These are phyloP conservation scores for Melampsora occidentalis DNA, from an alignment of 1,284 basidiomycete genomes.

Conservation along the genomic window DNA sequence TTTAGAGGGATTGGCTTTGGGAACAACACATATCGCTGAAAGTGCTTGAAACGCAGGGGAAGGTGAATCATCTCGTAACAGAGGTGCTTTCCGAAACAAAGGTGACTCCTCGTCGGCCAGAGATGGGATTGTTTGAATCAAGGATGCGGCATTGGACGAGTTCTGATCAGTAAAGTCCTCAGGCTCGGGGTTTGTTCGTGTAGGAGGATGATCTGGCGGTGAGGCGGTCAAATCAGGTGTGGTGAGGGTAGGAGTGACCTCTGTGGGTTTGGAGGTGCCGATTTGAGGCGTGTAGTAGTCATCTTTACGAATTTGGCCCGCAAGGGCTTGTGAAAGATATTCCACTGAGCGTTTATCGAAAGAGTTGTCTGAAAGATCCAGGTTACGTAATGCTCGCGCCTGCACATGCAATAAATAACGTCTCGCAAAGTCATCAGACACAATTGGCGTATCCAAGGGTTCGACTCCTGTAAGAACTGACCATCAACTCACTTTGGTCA, in stretches of 20 bases:
- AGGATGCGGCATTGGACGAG: background rate
- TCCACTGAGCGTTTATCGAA: slow-evolving; percentile 82
- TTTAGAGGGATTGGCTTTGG: slow-evolving; percentile 22
- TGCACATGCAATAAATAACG: slow-evolving; percentile 50
- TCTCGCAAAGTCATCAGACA: slow-evolving; percentile 6
- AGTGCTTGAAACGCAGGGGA: slow-evolving; percentile 30
- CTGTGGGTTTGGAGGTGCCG: background rate
- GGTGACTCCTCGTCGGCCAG: slow-evolving; percentile 1
- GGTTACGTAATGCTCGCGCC: slow-evolving; percentile 72
- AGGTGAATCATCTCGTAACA: slow-evolving; percentile 33
- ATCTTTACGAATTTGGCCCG: slow-evolving; percentile 45
- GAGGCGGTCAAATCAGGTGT: background rate
- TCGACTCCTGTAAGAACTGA: background rate
- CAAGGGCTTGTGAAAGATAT: slow-evolving; percentile 67
- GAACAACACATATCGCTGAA: slow-evolving; percentile 19
- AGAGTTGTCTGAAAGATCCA: slow-evolving; percentile 83
- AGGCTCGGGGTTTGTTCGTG: background rate
- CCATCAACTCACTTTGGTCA: slow-evolving; percentile 62
- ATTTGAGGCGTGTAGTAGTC: background rate
- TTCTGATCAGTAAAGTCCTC: background rate
- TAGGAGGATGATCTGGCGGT: background rate
- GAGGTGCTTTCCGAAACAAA: slow-evolving; percentile 33
- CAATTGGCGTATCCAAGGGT: background rate
- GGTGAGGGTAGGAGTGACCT: background rate
- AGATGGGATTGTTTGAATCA: background rate